Evolutionary conservation across 768 basidiomycete genomes (phyloP).

Genomic region (Podaxis sp.): DNA sequence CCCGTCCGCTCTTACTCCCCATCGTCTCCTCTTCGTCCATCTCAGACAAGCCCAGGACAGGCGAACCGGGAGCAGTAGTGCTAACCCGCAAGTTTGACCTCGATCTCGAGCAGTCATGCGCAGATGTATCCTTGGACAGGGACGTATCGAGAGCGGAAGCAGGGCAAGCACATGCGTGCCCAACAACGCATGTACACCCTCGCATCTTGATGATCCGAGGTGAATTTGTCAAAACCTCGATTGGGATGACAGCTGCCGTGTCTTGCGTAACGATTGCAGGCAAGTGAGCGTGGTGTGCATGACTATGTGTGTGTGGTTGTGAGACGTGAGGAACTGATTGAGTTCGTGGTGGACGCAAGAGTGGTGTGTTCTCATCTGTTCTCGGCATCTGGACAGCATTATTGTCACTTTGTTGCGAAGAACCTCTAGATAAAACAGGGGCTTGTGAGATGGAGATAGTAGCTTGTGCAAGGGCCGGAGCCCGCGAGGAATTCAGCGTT

Average conservation of each 20-base stretch:
- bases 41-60: not conserved
- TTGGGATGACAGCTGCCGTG: conserved; percentile 14
- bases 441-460: not conserved
- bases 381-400: not conserved
- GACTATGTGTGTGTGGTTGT: not conserved
- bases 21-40: not conserved
- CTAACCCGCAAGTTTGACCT: not conserved
- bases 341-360: not conserved
- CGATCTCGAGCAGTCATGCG: not conserved
- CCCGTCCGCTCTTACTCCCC: conserved; percentile 14
- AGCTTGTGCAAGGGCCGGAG: not conserved
- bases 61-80: not conserved
- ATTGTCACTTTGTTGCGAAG: not conserved
- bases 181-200: conserved; percentile 5
- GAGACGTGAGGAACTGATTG: not conserved
- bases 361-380: conserved; percentile 8
- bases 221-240: conserved; percentile 26
- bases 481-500: not conserved
- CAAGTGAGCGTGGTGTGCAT: conserved; percentile 8
- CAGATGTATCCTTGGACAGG: not conserved
- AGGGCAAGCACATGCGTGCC: conserved; percentile 3
- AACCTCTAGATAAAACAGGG: conserved; percentile 11
- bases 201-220: conserved; percentile 24
- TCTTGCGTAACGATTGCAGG: conserved; percentile 11
- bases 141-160: not conserved